Percentiles rank a stretch among this genome's conserved stretches.
Evolutionary conservation across 169 alveolate species (phyloP).

Genomic region (Pseudocohnilembus persalinus): DNA sequence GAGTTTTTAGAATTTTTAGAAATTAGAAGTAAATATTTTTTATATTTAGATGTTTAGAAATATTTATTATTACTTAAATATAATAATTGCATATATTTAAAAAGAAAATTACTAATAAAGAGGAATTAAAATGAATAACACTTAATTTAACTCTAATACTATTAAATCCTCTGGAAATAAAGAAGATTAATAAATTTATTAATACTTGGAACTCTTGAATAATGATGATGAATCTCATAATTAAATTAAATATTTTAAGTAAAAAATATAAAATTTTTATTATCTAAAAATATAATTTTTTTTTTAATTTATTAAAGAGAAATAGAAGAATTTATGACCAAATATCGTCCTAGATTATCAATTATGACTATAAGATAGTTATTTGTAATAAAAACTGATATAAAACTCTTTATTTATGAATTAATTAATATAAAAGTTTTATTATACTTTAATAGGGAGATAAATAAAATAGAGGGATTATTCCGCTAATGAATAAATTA

Average conservation of each 20-base stretch:
- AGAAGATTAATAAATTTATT: not conserved
- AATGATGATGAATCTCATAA: not conserved
- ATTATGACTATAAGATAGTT: not conserved
- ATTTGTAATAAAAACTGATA: no score
- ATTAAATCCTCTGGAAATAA: no score
- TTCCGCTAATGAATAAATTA: not conserved
- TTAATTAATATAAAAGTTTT: no score
- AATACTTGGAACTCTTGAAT: not conserved
- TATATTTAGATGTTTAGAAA: not conserved
- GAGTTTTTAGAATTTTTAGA: not conserved
- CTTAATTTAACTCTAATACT: no score
- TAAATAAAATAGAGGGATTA: not conserved
- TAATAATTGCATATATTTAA: no score
- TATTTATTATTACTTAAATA: no score
- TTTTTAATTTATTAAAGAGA: not conserved
- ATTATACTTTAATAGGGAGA: not conserved
- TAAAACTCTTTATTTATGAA: no score
- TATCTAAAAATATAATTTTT: no score
- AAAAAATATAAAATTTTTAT: no score
- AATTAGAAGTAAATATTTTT: not conserved
- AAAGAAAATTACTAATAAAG: not conserved
- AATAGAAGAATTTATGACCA: not conserved
- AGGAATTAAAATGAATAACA: not conserved
- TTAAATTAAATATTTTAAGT: not conserved
- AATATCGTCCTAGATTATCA: not conserved